A percentile compares a stretch with the other conserved stretches of the same genome.
phyloP scores from a whole-genome alignment of 805 yeast genomes.

The Candida insectorum region DNA sequence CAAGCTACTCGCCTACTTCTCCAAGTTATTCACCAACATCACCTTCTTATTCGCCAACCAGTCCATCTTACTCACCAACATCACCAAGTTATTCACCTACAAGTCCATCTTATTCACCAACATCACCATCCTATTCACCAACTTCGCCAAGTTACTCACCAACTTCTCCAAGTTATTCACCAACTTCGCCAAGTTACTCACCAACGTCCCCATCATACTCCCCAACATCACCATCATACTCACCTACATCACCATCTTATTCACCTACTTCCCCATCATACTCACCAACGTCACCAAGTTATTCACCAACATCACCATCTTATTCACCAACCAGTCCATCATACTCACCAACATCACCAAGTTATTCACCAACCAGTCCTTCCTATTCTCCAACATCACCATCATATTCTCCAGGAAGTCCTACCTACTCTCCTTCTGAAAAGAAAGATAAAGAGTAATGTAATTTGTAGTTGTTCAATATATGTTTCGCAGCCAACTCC shows the following conservation, averaged over 20 bases:
- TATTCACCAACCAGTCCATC: slow-evolving; percentile 73
- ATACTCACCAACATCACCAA: slow-evolving; percentile 75
- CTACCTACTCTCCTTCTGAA: slow-evolving; percentile 46
- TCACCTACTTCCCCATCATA: slow-evolving; percentile 66
- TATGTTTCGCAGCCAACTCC: too few species aligned
- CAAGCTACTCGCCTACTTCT: slow-evolving; percentile 66
- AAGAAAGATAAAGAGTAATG: slow-evolving; percentile 18
- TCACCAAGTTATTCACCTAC: slow-evolving; percentile 73
- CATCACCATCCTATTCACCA: slow-evolving; percentile 58
- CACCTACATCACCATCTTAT: slow-evolving; percentile 80
- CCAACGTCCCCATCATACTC: slow-evolving; percentile 75
- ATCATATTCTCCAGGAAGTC: slow-evolving; percentile 47
- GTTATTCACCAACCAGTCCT: slow-evolving; percentile 50
- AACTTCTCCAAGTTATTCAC: slow-evolving; percentile 65
- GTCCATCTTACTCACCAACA: slow-evolving; percentile 65
- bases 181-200: slow-evolving; percentile 60
- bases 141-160: slow-evolving; percentile 82
- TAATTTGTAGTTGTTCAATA: too few species aligned
- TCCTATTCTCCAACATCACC: slow-evolving; percentile 56
- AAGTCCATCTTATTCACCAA: slow-evolving; percentile 57
- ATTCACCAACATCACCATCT: slow-evolving; percentile 46
- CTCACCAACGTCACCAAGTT: slow-evolving; percentile 55
- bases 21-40: slow-evolving; percentile 71
- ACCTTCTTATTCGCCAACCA: slow-evolving; percentile 65
- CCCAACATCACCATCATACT: slow-evolving; percentile 67